Percentiles rank a stretch among this genome's conserved stretches.
Evolutionary conservation across 805 yeast genomes (phyloP).

Genomic region (Lipomyces lipofer): DNA sequence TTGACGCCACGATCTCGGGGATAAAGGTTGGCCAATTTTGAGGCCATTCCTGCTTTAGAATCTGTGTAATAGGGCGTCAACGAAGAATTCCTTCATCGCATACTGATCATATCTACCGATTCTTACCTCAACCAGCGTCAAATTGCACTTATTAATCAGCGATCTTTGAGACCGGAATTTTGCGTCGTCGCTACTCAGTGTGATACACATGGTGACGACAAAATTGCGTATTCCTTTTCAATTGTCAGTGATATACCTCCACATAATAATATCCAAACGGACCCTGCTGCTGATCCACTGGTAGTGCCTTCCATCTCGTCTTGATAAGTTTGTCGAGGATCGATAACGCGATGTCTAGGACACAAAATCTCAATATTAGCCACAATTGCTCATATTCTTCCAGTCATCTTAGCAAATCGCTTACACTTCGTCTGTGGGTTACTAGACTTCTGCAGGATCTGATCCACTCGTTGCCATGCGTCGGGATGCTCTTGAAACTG

Average conservation of each 20-base stretch:
- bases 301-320: slow-evolving; percentile 91
- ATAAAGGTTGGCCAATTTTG: slow-evolving; percentile 96
- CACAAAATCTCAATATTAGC: background rate
- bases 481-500: slow-evolving; percentile 90
- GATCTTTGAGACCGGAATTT: slow-evolving; percentile 72
- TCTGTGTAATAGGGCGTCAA: too few relatives aligned
- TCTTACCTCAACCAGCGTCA: slow-evolving; percentile 65
- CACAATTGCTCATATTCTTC: background rate
- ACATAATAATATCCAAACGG: background rate
- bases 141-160: slow-evolving; percentile 86
- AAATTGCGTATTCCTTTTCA: slow-evolving; percentile 81
- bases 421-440: slow-evolving; percentile 83
- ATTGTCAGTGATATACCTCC: background rate
- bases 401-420: slow-evolving; percentile 12
- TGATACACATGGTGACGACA: slow-evolving; percentile 87
- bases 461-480: slow-evolving; percentile 92
- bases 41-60: slow-evolving; percentile 98
- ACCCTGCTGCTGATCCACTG: slow-evolving; percentile 73
- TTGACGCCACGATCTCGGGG: slow-evolving; percentile 85
- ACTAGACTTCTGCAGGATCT: slow-evolving; percentile 72
- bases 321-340: slow-evolving; percentile 86
- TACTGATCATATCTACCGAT: too few relatives aligned
- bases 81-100: background rate
- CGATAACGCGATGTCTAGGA: slow-evolving; percentile 70
- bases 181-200: slow-evolving; percentile 81